Evolutionary conservation across 768 basidiomycete genomes (phyloP), one percentile per base, ranked within the genome.

Genomic region (Pleurotus eryngii): DNA sequence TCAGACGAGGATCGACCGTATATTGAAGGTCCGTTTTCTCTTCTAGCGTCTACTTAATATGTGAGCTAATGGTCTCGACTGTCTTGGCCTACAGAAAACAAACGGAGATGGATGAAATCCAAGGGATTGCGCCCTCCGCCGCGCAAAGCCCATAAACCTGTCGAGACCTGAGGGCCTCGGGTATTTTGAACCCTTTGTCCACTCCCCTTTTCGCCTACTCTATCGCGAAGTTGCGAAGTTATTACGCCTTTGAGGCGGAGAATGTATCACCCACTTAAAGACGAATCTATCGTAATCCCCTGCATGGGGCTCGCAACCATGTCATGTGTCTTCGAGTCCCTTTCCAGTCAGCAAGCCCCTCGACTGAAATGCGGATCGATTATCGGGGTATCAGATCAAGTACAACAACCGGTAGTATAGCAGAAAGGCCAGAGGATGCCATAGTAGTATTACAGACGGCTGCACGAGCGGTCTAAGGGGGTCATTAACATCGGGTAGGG

Each of bases 1-100:
- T 82, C 83, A 0, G 88, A 84, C 8, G 92, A 89, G 68, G 93
- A 95, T 70, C 74, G 74, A 61, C 79, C 79, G 12, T 87, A 90
- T 64, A 85, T 98, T 58, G 80, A 90, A 73, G 92, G 94, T 93
- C 63, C 61, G 88, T 74, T 27, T 46, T 38, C 62, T 48, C 37
- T 48, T 49, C 60, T 15, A 60, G 17, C 46, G 26, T 57, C 57
- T 57, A 40, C 15, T 20, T 14, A 7, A 9, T 14, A 18, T 56
- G 20, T n/a, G 17, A 27, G 37, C n/a, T 46, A 27, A 46, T 30
- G 45, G 35, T 38, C 43, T 45, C 15, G 18, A 37, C 57, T 37
- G 12, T 47, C 14, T 18, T 53, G 57, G 30, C 30, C 30, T 48
- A 12, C 20, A 46, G 20, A 27, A 26, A 60, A 58, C 1, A 90